A percentile compares a stretch with the other conserved stretches of the same genome.
phyloP scores from a whole-genome alignment of 2,329 filamentous ascomycete species.

The Trichoderma atrobrunneum region DNA sequence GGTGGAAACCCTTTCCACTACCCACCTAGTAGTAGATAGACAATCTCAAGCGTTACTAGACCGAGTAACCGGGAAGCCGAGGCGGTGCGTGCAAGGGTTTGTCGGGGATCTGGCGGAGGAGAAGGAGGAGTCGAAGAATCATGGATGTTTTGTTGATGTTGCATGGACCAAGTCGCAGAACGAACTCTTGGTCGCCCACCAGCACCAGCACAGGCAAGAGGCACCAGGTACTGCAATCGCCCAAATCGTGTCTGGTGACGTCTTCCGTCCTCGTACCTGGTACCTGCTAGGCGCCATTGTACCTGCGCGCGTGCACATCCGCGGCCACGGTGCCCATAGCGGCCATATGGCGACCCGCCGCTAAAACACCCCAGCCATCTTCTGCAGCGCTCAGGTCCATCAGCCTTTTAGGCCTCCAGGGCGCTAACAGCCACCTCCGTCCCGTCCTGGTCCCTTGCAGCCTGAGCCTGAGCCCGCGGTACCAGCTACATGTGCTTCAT shows the following conservation, averaged over 20 bases:
- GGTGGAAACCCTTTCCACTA: neutral
- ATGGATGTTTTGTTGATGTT: neutral
- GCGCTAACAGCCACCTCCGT: neutral
- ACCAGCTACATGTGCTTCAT: neutral
- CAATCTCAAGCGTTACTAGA: neutral
- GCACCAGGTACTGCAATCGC: too few relatives aligned
- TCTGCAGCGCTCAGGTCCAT: neutral
- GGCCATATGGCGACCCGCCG: neutral
- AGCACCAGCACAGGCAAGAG: too few relatives aligned
- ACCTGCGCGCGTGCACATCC: neutral
- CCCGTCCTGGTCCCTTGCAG: slow-evolving; percentile 1
- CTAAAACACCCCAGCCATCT: neutral
- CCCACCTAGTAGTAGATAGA: too few relatives aligned
- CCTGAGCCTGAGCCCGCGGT: neutral
- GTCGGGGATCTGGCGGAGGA: neutral
- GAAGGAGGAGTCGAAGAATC: neutral
- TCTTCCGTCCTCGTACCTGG: neutral
- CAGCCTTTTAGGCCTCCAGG: neutral
- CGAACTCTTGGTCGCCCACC: too few relatives aligned
- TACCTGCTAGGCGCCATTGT: neutral
- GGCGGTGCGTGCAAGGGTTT: neutral
- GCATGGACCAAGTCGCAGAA: too few relatives aligned
- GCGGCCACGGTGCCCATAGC: neutral
- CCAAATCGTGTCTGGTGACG: neutral
- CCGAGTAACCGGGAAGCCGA: neutral